phyloP scores from a whole-genome alignment of 2,329 filamentous ascomycete species.

The Pseudocercospora eumusae region DNA sequence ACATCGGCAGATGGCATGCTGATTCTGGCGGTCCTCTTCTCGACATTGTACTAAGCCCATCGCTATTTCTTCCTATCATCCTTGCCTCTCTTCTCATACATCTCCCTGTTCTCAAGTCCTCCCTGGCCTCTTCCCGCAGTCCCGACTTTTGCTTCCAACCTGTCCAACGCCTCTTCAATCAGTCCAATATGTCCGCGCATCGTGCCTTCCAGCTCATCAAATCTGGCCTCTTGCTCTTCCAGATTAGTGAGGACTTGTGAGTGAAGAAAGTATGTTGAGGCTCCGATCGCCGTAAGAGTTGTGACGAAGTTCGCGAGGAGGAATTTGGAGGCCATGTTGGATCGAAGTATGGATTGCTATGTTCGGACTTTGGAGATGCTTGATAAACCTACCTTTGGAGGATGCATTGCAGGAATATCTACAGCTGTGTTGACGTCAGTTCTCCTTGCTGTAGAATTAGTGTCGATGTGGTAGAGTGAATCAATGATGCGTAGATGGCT shows the following conservation, averaged over 20 bases:
- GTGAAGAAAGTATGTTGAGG: conserved; percentile 24
- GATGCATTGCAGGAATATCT: neutral
- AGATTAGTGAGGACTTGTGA: conserved; percentile 43
- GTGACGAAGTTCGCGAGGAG: conserved; percentile 15
- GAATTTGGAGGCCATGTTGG: conserved; percentile 10
- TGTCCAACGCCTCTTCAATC: conserved; percentile 50
- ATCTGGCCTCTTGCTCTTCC: conserved; percentile 52
- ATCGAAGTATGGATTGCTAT: neutral
- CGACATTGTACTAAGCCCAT: neutral
- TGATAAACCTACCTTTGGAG: no score
- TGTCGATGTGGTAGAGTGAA: neutral
- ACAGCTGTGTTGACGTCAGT: neutral
- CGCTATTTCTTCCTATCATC: conserved; percentile 23
- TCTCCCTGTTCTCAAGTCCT: conserved; percentile 23
- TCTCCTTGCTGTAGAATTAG: neutral
- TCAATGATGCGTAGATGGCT: conserved; percentile 6
- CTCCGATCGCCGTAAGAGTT: conserved; percentile 24
- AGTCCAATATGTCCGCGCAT: conserved; percentile 51
- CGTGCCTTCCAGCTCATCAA: conserved; percentile 53
- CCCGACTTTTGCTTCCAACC: conserved; percentile 46
- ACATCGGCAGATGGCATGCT: no score
- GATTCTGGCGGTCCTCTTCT: no score
- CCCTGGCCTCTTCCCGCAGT: conserved; percentile 36
- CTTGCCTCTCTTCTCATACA: conserved; percentile 27
- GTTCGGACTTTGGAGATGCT: neutral